Conservation (phyloP, 177 flowering plant genomes). For the Vitis hybrid region DNA sequence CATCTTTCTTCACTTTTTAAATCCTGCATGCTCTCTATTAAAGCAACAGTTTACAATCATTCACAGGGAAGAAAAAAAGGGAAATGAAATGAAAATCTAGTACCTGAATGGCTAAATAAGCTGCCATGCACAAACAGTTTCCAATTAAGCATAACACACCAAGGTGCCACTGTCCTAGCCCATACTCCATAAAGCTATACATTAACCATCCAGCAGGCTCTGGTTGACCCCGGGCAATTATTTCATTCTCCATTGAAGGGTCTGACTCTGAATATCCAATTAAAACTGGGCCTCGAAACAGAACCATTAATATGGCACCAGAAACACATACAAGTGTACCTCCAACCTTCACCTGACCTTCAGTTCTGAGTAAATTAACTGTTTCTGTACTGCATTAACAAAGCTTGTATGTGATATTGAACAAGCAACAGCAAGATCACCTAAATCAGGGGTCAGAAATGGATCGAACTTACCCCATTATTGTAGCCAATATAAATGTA, state of each 20-base stretch:
- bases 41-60: neutral
- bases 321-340: conserved; percentile 82
- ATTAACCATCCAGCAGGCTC: conserved; percentile 82
- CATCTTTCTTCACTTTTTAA: neutral
- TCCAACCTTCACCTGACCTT: conserved; percentile 84
- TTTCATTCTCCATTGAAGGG: conserved; percentile 43
- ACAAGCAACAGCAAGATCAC: conserved; percentile 1
- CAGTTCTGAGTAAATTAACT: conserved; percentile 58
- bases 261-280: conserved; percentile 49
- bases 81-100: neutral
- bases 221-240: conserved; percentile 78
- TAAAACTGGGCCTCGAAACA: conserved; percentile 82
- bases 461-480: conserved; percentile 75
- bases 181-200: conserved; percentile 50
- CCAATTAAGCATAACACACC: conserved; percentile 91
- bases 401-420: conserved; percentile 12
- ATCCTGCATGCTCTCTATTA: neutral
- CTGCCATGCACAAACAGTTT: conserved; percentile 95
- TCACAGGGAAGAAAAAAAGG: neutral
- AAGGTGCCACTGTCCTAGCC: conserved; percentile 74
- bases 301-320: conserved; percentile 91
- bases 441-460: neutral
- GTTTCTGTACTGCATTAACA: conserved; percentile 78
- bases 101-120: conserved; percentile 92
- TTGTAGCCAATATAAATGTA: conserved; percentile 78